phyloP scores from a whole-genome alignment of 2,329 filamentous ascomycete genomes.

The Pleomassaria siparia region DNA sequence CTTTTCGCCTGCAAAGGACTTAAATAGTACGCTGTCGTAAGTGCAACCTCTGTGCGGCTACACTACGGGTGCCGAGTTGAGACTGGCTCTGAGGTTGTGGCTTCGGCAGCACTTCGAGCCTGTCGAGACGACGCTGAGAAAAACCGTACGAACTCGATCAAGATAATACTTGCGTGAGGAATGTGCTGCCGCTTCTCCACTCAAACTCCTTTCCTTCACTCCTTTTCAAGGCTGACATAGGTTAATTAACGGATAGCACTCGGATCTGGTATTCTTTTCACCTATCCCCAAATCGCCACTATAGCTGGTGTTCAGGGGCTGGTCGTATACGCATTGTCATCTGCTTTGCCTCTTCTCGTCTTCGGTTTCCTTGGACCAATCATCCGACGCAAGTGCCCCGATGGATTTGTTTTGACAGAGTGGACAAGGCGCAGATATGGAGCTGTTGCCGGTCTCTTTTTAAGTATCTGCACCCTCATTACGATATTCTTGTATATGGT shows the following conservation, averaged over 20 bases:
- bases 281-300: slow-evolving; percentile 78
- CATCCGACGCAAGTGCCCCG: slow-evolving; percentile 76
- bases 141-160: slow-evolving; percentile 96
- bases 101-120: slow-evolving; percentile 7
- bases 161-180: slow-evolving; percentile 99
- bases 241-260: slow-evolving; percentile 59
- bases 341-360: slow-evolving; percentile 69
- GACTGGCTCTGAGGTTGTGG: slow-evolving; percentile 8
- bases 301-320: slow-evolving; percentile 78
- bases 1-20: neutral
- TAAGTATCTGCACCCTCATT: slow-evolving; percentile 76
- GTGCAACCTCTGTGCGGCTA: slow-evolving; percentile 53
- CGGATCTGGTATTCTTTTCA: slow-evolving; percentile 80
- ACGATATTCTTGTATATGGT: slow-evolving; percentile 89
- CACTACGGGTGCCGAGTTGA: slow-evolving; percentile 81
- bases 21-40: slow-evolving; percentile 1
- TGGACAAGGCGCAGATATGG: slow-evolving; percentile 83
- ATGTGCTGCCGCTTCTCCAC: slow-evolving; percentile 81
- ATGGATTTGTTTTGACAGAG: slow-evolving; percentile 82
- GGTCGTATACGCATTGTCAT: slow-evolving; percentile 73
- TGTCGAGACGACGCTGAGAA: slow-evolving; percentile 76
- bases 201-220: slow-evolving; percentile 43
- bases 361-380: slow-evolving; percentile 76
- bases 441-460: slow-evolving; percentile 65
- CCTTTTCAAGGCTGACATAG: slow-evolving; percentile 33